Percentiles rank a stretch among this genome's conserved stretches.
phyloP scores from a whole-genome alignment of 2,329 filamentous ascomycete genomes.

The Rhynchosporium agropyri region DNA sequence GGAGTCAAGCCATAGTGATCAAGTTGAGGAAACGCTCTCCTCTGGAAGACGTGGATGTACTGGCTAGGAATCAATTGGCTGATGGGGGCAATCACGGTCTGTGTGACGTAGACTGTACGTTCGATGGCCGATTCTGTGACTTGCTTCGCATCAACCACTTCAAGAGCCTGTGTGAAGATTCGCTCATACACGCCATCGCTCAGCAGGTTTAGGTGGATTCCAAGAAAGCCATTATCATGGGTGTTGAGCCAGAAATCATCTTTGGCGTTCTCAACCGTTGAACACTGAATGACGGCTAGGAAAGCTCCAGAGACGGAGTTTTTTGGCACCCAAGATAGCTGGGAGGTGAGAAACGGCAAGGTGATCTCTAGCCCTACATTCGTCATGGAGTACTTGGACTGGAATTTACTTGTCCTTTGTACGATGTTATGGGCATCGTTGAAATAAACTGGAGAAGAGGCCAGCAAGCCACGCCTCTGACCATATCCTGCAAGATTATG shows the following conservation, averaged over 20 bases:
- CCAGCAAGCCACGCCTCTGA: background rate
- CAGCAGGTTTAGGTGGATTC: background rate
- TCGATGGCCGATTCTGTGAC: background rate
- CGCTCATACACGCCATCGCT: background rate
- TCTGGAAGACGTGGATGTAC: background rate
- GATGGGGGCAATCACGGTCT: background rate
- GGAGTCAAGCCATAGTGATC: background rate
- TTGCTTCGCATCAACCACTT: background rate
- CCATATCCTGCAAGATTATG: background rate
- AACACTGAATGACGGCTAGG: background rate
- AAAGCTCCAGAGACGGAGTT: background rate
- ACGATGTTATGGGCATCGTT: background rate
- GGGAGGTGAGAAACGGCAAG: background rate
- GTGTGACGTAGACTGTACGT: background rate
- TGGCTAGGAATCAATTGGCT: background rate
- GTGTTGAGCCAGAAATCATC: no score
- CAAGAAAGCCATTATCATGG: background rate
- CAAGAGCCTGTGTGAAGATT: background rate
- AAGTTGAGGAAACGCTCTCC: background rate
- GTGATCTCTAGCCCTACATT: background rate
- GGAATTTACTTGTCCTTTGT: background rate
- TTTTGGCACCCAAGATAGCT: background rate
- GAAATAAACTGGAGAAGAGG: background rate
- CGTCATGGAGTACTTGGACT: background rate
- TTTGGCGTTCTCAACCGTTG: background rate